Percentiles rank a stretch among this genome's conserved stretches.
phyloP scores from a whole-genome alignment of 495 filamentous ascomycete genomes.

The Xylaria cubensis region DNA sequence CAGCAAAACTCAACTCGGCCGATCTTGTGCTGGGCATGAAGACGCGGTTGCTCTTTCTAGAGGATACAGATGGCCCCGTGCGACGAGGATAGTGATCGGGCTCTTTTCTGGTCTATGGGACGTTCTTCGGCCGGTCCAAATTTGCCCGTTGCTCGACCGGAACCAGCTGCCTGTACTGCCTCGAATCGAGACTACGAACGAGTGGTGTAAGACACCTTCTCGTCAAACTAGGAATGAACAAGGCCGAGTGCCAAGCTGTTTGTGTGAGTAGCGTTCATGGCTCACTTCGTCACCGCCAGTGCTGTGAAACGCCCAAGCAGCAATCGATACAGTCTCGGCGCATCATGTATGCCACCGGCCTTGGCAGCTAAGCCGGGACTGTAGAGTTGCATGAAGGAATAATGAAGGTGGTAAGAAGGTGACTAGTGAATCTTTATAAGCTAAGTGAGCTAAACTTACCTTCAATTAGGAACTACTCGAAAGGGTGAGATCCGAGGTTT shows the following conservation, averaged over 20 bases:
- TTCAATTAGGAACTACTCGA: not conserved
- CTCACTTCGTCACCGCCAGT: constrained; percentile 27
- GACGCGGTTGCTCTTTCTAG: not conserved
- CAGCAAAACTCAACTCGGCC: constrained; percentile 11
- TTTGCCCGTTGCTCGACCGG: constrained; percentile 7
- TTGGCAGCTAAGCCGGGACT: constrained; percentile 29
- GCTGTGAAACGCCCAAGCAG: constrained; percentile 28
- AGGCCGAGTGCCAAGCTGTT: constrained; percentile 23
- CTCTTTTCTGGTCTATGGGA: not conserved
- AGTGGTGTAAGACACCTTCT: constrained; percentile 11
- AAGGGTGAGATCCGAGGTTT: not conserved
- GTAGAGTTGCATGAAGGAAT: not conserved
- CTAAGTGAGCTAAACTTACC: not conserved
- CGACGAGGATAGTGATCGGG: not conserved
- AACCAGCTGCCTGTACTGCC: not conserved
- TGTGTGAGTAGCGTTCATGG: constrained; percentile 23
- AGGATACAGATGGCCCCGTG: constrained; percentile 3
- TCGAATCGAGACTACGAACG: constrained; percentile 13
- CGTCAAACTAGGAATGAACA: constrained; percentile 15
- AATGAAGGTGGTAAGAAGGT: constrained; percentile 6
- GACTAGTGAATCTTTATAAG: not conserved
- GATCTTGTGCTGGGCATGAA: constrained; percentile 2
- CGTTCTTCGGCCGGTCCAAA: not conserved
- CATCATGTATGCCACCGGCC: constrained; percentile 29
- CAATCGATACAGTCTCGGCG: constrained; percentile 27